Base-by-base conservation (phyloP, 163 green algal genomes). In the Coccomyxa subellipsoidea region DNA sequence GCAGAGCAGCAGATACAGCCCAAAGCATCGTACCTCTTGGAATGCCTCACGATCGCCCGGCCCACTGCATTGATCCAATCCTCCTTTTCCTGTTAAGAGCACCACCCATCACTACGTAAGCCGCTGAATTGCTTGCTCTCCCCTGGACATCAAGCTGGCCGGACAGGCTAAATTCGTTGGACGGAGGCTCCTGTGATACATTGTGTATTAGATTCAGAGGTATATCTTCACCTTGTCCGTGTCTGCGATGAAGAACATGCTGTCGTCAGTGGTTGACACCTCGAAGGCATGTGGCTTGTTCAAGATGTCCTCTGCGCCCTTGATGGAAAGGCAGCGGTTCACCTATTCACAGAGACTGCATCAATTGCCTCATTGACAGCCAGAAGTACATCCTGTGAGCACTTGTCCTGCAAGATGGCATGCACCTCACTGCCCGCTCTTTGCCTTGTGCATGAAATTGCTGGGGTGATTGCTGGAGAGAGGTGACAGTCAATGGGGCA, bases 51-150 rank as follows among this genome's bases (percentile, higher is more conserved):
- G 36, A 99, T 99, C 21, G 96, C 95, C 3, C 93, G 86, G 2
- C 97, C 97, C 35, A 99, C 94, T 21, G 95, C 91, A 85, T 98
- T 99, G 81, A 99, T 99, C 97, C 97, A 99, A 81, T 98, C 95
- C 90, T 99, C 96, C 89, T 99, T 98, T 34, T 98, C 95, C 93
- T 97, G 91, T 69, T 85, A 38, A 70, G n/a, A n/a, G 77, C 37
- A 66, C 10, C 69, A 21, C 9, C 69, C 78, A 36, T 39, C 70
- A n/a, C 3, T 69, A 7, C 4, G n/a, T 76, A n/a, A n/a, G n/a
- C n/a, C n/a, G n/a, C n/a, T 36, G 6, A 36, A 36, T 2, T 38
- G 3, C 76, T n/a, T n/a, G n/a, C n/a, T n/a, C n/a, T n/a, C n/a
- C n/a, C n/a, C n/a, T n/a, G n/a, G n/a, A n/a, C n/a, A n/a, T n/a